phyloP scores from a whole-genome alignment of 768 basidiomycete genomes.

The Tulasnella calospora region DNA sequence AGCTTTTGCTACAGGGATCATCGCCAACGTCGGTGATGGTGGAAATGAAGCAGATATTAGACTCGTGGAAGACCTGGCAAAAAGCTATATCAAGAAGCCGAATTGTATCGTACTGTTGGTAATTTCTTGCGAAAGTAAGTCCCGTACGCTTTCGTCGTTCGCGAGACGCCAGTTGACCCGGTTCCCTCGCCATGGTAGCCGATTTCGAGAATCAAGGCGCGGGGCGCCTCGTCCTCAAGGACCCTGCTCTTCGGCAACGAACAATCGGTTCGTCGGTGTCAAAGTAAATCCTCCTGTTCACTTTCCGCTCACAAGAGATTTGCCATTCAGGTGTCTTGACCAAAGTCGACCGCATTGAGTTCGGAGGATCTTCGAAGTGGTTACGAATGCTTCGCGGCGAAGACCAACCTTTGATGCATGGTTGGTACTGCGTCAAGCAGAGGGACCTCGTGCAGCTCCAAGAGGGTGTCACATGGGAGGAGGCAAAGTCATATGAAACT shows the following conservation, averaged over 20 bases:
- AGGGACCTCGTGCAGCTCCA: conserved; percentile 50
- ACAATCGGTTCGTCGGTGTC: conserved; percentile 55
- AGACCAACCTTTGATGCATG: conserved; percentile 45
- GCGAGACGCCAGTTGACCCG: not conserved
- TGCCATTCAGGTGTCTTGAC: conserved; percentile 57
- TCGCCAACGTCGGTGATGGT: conserved; percentile 20
- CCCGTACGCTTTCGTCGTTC: not conserved
- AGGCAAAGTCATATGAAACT: conserved; percentile 54
- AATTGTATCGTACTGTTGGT: conserved; percentile 20
- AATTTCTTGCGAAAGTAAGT: conserved; percentile 23
- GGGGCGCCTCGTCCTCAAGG: conserved; percentile 53
- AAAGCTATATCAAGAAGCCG: conserved; percentile 3
- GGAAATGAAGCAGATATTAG: conserved; percentile 22
- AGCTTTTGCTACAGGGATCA: conserved; percentile 11
- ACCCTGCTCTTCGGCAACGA: conserved; percentile 58
- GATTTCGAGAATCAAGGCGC: conserved; percentile 80
- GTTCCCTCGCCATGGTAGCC: conserved; percentile 40
- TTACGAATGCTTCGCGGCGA: conserved; percentile 34
- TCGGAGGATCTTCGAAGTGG: conserved; percentile 55
- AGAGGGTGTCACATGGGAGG: conserved; percentile 51
- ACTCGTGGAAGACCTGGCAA: conserved; percentile 15
- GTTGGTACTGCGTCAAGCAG: conserved; percentile 59
- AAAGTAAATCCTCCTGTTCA: not conserved
- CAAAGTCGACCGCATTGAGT: conserved; percentile 63
- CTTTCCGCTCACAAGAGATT: not conserved